These are phyloP conservation scores for Hondaea fermentalgiana DNA, from an alignment of 108 stramenopile species.

Conservation along the genomic window DNA sequence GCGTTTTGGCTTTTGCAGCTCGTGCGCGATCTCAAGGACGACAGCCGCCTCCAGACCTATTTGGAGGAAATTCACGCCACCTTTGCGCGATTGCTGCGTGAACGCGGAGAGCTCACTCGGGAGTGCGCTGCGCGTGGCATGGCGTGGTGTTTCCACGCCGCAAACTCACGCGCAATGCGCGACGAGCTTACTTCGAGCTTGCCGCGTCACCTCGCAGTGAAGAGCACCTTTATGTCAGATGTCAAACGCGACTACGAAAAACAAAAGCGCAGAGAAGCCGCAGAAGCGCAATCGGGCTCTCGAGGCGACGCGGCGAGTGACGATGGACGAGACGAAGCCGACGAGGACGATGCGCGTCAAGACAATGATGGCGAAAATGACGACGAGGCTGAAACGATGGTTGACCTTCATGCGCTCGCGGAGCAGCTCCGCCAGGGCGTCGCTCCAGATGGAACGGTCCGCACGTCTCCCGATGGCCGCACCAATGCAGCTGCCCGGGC, in stretches of 20 bases:
- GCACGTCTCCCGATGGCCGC: not conserved
- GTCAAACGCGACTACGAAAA: not conserved
- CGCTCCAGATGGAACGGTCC: not conserved
- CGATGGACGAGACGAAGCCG: not conserved
- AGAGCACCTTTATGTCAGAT: not conserved
- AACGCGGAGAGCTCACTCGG: not conserved
- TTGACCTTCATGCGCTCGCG: not conserved
- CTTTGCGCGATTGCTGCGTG: not conserved
- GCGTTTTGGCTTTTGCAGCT: not conserved
- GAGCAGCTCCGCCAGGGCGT: not conserved
- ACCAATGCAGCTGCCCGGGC: no score
- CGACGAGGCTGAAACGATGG: not conserved
- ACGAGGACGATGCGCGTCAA: not conserved
- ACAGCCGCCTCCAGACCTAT: not conserved
- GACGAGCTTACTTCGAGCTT: slow-evolving; percentile 3
- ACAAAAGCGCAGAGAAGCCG: not conserved
- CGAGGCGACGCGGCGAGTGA: not conserved
- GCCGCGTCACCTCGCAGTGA: not conserved
- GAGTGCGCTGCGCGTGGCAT: slow-evolving; percentile 16
- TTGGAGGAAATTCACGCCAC: not conserved
- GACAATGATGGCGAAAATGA: not conserved
- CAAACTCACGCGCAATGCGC: not conserved
- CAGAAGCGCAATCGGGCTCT: not conserved
- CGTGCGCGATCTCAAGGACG: not conserved
- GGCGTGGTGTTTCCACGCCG: not conserved